Percentiles rank a stretch among this genome's conserved stretches.
phyloP scores from a whole-genome alignment of 2,329 filamentous ascomycete species.

The Hymenoscyphus fructigenus region DNA sequence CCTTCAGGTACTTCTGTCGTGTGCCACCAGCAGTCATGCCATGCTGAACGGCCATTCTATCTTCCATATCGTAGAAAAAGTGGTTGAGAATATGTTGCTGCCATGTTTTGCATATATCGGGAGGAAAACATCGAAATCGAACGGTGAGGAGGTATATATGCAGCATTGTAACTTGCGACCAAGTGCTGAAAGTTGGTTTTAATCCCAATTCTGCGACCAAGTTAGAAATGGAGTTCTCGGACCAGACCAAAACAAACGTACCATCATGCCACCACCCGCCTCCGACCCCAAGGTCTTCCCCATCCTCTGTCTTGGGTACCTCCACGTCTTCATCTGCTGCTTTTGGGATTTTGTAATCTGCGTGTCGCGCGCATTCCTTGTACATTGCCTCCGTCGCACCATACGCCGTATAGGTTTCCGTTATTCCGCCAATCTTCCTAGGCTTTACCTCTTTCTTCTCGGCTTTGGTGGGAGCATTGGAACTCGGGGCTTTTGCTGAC shows the following conservation, averaged over 20 bases:
- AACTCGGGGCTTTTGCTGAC: conserved; percentile 25
- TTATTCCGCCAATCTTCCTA: conserved; percentile 32
- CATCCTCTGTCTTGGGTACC: conserved; percentile 70
- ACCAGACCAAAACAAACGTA: conserved; percentile 39
- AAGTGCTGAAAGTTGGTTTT: conserved; percentile 85
- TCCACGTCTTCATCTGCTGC: conserved; percentile 51
- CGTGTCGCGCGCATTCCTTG: conserved; percentile 30
- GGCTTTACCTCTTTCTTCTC: conserved; percentile 25
- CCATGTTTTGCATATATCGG: conserved; percentile 69
- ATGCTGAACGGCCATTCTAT: conserved; percentile 79
- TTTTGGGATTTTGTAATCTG: conserved; percentile 31
- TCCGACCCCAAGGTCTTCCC: conserved; percentile 78
- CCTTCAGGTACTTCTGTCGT: conserved; percentile 72
- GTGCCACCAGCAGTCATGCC: conserved; percentile 60
- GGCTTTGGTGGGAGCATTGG: conserved; percentile 20
- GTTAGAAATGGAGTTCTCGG: conserved; percentile 12
- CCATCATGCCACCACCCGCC: conserved; percentile 80
- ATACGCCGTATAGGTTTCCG: conserved; percentile 75
- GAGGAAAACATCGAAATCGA: conserved; percentile 75
- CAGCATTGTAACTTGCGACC: conserved; percentile 94
- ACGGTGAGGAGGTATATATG: conserved; percentile 92
- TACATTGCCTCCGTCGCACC: conserved; percentile 71
- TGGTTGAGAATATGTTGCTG: conserved; percentile 91
- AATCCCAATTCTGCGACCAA: conserved; percentile 66
- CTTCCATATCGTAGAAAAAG: conserved; percentile 88